Percentiles rank a stretch among this genome's conserved stretches.
These are phyloP conservation scores for Extremus antarcticus DNA, from an alignment of 495 filamentous ascomycete genomes.

Conservation along the genomic window DNA sequence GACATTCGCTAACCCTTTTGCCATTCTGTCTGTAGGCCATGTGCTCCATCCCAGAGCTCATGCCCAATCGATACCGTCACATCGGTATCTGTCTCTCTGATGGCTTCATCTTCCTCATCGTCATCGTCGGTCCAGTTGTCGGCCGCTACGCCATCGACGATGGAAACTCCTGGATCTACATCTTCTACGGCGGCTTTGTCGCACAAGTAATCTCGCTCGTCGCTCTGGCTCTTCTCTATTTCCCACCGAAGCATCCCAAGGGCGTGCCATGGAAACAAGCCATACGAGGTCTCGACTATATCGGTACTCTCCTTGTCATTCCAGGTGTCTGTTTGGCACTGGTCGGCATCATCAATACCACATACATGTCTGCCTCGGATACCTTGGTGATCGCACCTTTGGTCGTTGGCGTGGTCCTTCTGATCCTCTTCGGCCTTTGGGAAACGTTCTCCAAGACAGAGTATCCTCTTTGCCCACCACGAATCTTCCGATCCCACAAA, in stretches of 20 bases:
- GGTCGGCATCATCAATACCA: constrained; percentile 28
- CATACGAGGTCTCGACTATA: constrained; percentile 14
- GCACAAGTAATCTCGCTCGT: constrained; percentile 6
- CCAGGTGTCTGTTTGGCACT: constrained; percentile 29
- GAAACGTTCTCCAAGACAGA: constrained; percentile 15
- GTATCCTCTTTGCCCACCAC: constrained; percentile 22
- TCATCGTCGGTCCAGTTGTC: constrained; percentile 27
- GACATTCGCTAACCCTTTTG: no score
- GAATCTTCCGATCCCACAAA: constrained; percentile 20
- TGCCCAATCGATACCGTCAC: constrained; percentile 29
- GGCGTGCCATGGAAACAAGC: background rate
- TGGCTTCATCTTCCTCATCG: constrained; percentile 22
- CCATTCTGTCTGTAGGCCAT: no score
- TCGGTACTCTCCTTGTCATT: constrained; percentile 23
- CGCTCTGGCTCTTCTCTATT: constrained; percentile 3
- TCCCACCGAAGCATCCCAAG: constrained; percentile 7
- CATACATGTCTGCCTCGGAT: constrained; percentile 7
- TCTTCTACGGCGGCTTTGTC: constrained; percentile 1
- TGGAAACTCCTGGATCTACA: constrained; percentile 14
- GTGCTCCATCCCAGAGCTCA: constrained; percentile 29
- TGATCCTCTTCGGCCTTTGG: constrained; percentile 22
- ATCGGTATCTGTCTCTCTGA: constrained; percentile 26
- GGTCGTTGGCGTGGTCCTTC: constrained; percentile 8
- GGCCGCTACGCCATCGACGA: constrained; percentile 19
- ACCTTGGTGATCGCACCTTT: constrained; percentile 13